Conservation (phyloP, 306 rosid species). For the Vigna reflexopilosa region DNA sequence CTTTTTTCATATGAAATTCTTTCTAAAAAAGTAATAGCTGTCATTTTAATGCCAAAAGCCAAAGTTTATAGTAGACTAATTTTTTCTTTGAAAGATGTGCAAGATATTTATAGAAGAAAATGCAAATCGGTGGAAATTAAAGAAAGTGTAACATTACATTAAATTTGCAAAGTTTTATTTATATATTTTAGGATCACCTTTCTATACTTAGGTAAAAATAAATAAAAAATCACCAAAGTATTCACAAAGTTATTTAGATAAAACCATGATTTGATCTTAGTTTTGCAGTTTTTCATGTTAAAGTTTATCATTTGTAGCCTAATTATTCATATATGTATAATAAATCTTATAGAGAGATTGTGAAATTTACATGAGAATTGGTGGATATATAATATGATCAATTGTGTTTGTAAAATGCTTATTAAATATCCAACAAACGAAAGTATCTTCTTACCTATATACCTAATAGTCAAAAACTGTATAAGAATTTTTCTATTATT, state of each 20-base stretch:
- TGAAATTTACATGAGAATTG: background rate
- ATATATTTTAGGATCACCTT: background rate
- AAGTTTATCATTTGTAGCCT: too few species aligned
- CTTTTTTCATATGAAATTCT: background rate
- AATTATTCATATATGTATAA: too few species aligned
- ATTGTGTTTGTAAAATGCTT: too few species aligned
- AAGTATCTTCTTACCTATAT: background rate
- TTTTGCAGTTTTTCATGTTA: too few species aligned
- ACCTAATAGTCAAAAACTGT: background rate
- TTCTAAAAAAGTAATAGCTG: background rate
- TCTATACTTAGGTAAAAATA: background rate
- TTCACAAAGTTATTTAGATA: background rate
- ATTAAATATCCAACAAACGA: constrained; percentile 9
- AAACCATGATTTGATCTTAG: background rate
- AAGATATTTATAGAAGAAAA: background rate
- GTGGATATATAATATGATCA: background rate
- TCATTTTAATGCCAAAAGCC: constrained; percentile 6
- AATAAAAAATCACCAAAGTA: background rate
- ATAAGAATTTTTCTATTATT: background rate
- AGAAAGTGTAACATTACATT: too few species aligned
- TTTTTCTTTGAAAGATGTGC: background rate
- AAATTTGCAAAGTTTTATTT: background rate
- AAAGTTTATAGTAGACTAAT: background rate
- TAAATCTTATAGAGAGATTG: background rate
- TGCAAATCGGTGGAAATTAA: background rate